Percentiles rank a stretch among this genome's conserved stretches.
phyloP scores from a whole-genome alignment of 805 yeast genomes.

The Pichia sporocuriosa region DNA sequence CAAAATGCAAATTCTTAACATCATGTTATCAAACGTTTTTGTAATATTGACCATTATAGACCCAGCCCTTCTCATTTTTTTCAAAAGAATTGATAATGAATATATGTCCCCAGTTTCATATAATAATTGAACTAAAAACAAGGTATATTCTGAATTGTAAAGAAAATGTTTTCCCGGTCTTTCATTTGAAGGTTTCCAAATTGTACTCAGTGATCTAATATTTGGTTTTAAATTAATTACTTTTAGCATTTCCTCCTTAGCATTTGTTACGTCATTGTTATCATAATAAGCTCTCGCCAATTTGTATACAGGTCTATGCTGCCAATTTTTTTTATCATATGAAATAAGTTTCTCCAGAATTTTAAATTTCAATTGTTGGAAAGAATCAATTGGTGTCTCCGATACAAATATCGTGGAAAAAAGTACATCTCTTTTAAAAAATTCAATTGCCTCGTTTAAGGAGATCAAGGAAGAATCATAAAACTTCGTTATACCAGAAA shows the following conservation, averaged over 20 bases:
- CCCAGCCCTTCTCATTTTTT: slow-evolving; percentile 70
- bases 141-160: slow-evolving; percentile 63
- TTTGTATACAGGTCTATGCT: slow-evolving; percentile 74
- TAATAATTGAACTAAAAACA: slow-evolving; percentile 53
- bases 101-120: slow-evolving; percentile 48
- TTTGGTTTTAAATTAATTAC: slow-evolving; percentile 61
- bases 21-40: slow-evolving; percentile 60
- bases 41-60: slow-evolving; percentile 65
- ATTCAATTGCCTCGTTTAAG: slow-evolving; percentile 32
- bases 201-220: slow-evolving; percentile 65
- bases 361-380: slow-evolving; percentile 36
- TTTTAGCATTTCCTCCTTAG: slow-evolving; percentile 56
- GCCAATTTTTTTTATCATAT: slow-evolving; percentile 84
- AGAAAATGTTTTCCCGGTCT: slow-evolving; percentile 90
- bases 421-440: slow-evolving; percentile 34
- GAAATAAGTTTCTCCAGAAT: slow-evolving; percentile 42
- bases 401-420: slow-evolving; percentile 11
- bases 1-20: slow-evolving; percentile 45
- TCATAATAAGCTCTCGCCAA: slow-evolving; percentile 56
- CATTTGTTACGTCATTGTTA: slow-evolving; percentile 43
- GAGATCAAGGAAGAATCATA: slow-evolving; percentile 33
- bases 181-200: slow-evolving; percentile 92
- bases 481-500: slow-evolving; percentile 53
- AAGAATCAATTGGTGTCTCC: slow-evolving; percentile 12
- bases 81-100: slow-evolving; percentile 52